Evolutionary conservation across 2,329 filamentous ascomycete species (phyloP).

Genomic region (Penicillium sp.): DNA sequence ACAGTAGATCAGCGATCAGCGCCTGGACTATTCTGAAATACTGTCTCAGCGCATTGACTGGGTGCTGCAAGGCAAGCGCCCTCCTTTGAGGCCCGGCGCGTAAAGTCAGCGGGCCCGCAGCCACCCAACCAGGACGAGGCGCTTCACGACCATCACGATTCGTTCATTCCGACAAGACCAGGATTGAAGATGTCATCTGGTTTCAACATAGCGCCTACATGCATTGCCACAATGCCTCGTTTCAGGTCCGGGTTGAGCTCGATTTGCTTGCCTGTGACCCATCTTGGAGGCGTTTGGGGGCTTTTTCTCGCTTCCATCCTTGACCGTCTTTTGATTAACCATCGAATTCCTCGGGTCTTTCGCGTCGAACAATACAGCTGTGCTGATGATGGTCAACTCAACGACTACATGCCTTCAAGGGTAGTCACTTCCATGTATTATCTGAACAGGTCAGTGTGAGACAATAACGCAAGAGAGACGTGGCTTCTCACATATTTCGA

Average conservation of each 20-base stretch:
- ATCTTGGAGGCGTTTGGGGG: background rate
- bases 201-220: constrained; percentile 34
- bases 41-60: background rate
- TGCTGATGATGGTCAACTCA: constrained; percentile 26
- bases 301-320: background rate
- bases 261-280: constrained; percentile 6
- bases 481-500: background rate
- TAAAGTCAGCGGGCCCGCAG: constrained; percentile 14
- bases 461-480: no score
- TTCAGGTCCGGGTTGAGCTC: constrained; percentile 17
- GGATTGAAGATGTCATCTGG: constrained; percentile 14
- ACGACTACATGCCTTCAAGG: constrained; percentile 22
- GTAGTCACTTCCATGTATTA: constrained; percentile 23
- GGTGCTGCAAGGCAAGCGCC: constrained; percentile 19
- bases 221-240: constrained; percentile 20
- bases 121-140: constrained; percentile 5
- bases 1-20: background rate
- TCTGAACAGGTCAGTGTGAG: constrained; percentile 19
- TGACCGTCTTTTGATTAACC: background rate
- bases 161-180: background rate
- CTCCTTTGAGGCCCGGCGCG: constrained; percentile 18
- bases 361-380: background rate
- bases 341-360: background rate
- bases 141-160: constrained; percentile 11
- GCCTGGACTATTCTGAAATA: background rate